Base-by-base conservation (phyloP, 805 yeast genomes). In the Candida michaelii region DNA sequence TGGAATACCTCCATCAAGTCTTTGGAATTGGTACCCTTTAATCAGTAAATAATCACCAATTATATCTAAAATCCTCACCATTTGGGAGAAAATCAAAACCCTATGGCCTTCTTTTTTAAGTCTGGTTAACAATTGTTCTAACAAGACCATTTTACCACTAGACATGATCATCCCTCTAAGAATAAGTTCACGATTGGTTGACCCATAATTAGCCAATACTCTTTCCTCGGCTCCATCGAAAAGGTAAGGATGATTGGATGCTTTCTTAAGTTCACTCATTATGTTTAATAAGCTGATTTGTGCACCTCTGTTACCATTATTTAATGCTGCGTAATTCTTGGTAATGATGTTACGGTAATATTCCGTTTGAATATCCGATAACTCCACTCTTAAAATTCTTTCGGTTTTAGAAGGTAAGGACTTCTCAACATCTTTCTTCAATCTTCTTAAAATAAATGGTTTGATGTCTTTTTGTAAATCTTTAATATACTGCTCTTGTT, bases 351-450 rank as follows among this genome's bases (percentile, higher is more conserved):
- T 95, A 56, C 89, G 86, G 69, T 93, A 93, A 63, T 91, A 93
- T 45, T 88, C 89, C 0, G 98, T 93, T 66, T 93, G 99, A 53
- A 89, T 73, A 57, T 93, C 99, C 1, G 97, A 87, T 45, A 93
- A 72, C 60, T 93, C 99, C 4, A 93, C 99, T 55, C 99, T 79
- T 52, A 95, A 70, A 48, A 95, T 95, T 53, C 98, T 79, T 66
- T 93, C 99, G 0, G 97, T 85, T 62, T 93, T 93, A 1, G 96
- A 87, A 2, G 99, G 99, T 49, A 93, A 73, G 0, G 97, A 89
- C 59, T 91, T 95, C 62, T 95, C 99, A 10, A 93, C 99, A 66
- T 93, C 99, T 59, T 93, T 93, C 62, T 93, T 93, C 62, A 95
- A 76, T 55, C 99, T 79, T 62, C 99, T 82, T 50, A 93, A 71